Base-by-base conservation (phyloP, 305 asterid species). In the Fraxinus paxiana region DNA sequence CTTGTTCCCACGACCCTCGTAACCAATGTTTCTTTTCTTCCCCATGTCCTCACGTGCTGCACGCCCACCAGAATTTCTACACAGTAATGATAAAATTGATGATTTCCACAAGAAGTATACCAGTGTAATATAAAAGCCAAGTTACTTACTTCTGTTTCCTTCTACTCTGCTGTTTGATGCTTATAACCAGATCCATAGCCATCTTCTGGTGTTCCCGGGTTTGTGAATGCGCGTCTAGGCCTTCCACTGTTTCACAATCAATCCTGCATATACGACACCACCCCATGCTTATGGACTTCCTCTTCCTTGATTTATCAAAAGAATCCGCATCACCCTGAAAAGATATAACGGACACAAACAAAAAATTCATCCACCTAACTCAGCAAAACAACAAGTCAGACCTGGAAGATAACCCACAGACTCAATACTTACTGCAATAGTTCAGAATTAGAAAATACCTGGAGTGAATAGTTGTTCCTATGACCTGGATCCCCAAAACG, bases 261-360 rank as follows among this genome's bases (percentile, higher is more conserved):
- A 90, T 76, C 84, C 86, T 88, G 87, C 99, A 95, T 67, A 95
- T 87, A 84, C 96, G 90, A 84, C 99, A 95, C 99, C 99, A 95
- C 41, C 96, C 98, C 79, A 82, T 86, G 88, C 92, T 88, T 38
- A 85, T 15, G 72, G 90, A 89, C 80, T 86, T 90, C 86, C 97
- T 91, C 89, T 86, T 93, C 86, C 97, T 87, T 80, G 94, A 83
- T 74, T 84, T 88, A 78, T 90, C 92, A 75, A 90, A 90, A 30
- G 92, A 82, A 80, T 87, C 91, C 85, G 83, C 26, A 38, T 86
- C 92, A 75, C 92, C 94, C 98, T 95, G 85, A 77, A 81, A 87
- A 78, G 67, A 75, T 69, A 46, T 37, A 59, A 28, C n/a, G 26
- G 48, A 74, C 59, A 70, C 38, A 67, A 61, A 34, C 72, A 35